Conservation (phyloP, 1,284 basidiomycete species). For the Blastosporella zonata region DNA sequence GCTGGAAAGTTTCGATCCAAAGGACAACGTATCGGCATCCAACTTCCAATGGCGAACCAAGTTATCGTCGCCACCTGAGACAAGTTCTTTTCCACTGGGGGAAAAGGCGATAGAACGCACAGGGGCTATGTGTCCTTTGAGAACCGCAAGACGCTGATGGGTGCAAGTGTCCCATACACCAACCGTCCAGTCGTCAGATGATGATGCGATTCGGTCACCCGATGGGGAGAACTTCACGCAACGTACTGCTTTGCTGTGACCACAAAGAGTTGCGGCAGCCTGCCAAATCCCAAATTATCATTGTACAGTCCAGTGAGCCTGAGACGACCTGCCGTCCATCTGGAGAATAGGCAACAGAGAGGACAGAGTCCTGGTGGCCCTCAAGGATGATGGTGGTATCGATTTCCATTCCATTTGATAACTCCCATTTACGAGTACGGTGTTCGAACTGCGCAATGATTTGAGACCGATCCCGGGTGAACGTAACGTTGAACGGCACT, state of each 20-base stretch:
- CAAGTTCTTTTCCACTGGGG: neutral
- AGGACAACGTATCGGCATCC: neutral
- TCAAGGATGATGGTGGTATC: neutral
- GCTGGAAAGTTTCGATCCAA: neutral
- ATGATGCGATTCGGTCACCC: slow-evolving; percentile 12
- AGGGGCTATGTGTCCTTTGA: slow-evolving; percentile 10
- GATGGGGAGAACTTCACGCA: slow-evolving; percentile 12
- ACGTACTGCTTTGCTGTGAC: neutral
- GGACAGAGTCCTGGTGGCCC: neutral
- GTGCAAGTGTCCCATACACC: slow-evolving; percentile 15
- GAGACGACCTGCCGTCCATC: slow-evolving; percentile 2
- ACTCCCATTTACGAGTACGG: neutral
- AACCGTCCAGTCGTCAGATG: slow-evolving; percentile 17
- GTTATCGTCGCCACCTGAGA: slow-evolving; percentile 1
- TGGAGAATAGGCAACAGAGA: slow-evolving; percentile 1
- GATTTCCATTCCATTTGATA: neutral
- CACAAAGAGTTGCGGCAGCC: neutral
- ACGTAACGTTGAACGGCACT: neutral
- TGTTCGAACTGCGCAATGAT: neutral
- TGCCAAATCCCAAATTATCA: slow-evolving; percentile 1
- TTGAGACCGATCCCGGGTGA: neutral
- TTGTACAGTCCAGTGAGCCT: neutral
- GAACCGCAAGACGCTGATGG: neutral
- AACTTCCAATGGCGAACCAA: neutral
- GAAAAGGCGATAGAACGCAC: slow-evolving; percentile 18